These are phyloP conservation scores for Oryza coarctata DNA, from an alignment of 176 grass and related monocot genomes.

Conservation along the genomic window DNA sequence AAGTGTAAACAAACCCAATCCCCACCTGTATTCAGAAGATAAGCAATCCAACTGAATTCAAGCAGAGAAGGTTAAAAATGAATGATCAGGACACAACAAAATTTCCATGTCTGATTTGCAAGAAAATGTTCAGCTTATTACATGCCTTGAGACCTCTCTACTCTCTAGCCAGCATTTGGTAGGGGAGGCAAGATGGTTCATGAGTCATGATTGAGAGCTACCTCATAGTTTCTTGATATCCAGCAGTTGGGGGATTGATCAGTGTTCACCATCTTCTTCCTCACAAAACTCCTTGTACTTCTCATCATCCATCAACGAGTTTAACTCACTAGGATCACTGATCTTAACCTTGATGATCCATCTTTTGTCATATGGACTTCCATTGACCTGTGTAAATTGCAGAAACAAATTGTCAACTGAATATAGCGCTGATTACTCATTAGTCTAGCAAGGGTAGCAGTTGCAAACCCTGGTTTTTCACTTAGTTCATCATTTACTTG, in stretches of 20 bases:
- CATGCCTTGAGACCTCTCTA: neutral
- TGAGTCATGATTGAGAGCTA: neutral
- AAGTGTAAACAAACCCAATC: neutral
- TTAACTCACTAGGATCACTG: constrained; percentile 55
- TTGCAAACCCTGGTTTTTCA: constrained; percentile 55
- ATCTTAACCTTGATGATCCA: constrained; percentile 99
- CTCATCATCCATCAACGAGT: constrained; percentile 75
- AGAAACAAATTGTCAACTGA: neutral
- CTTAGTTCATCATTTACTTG: constrained; percentile 66
- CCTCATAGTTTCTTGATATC: neutral
- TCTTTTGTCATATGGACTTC: constrained; percentile 62
- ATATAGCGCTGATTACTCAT: neutral
- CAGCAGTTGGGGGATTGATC: constrained; percentile 5
- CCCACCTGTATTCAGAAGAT: neutral
- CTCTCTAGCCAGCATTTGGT: neutral
- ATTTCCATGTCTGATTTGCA: neutral
- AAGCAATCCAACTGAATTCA: neutral
- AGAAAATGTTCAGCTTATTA: neutral
- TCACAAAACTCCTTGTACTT: constrained; percentile 82
- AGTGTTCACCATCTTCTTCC: constrained; percentile 79
- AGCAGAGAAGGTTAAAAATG: neutral
- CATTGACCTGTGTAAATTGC: constrained; percentile 52
- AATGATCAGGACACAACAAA: neutral
- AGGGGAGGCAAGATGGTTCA: neutral
- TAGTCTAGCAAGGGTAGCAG: neutral